phyloP scores from a whole-genome alignment of 2,329 filamentous ascomycete genomes.

The Bipolaris oryzae region DNA sequence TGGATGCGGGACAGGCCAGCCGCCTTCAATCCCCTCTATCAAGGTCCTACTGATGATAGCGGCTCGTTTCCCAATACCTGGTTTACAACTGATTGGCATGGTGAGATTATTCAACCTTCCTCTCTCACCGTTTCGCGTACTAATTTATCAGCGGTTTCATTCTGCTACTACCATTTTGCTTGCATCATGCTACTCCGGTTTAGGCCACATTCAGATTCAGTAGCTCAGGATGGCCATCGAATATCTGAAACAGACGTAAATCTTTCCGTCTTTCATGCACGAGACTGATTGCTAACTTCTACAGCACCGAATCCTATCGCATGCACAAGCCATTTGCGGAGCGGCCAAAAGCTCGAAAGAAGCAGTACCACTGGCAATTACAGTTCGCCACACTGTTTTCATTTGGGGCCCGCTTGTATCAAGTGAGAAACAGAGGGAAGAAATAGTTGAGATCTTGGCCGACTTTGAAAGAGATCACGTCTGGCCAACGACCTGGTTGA shows the following conservation, averaged over 20 bases:
- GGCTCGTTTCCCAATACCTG: slow-evolving; percentile 33
- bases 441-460: slow-evolving; percentile 31
- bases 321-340: slow-evolving; percentile 37
- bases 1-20: slow-evolving; percentile 33
- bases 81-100: slow-evolving; percentile 44
- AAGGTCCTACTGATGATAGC: slow-evolving; percentile 17
- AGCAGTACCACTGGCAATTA: slow-evolving; percentile 31
- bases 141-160: slow-evolving; percentile 27
- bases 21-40: slow-evolving; percentile 40
- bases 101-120: slow-evolving; percentile 16
- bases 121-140: not conserved
- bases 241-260: slow-evolving; percentile 32
- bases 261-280: not conserved
- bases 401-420: slow-evolving; percentile 35
- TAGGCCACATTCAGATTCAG: slow-evolving; percentile 38
- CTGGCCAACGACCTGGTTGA: slow-evolving; percentile 44
- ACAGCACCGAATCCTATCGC: slow-evolving; percentile 30
- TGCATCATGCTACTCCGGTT: slow-evolving; percentile 40
- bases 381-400: slow-evolving; percentile 36
- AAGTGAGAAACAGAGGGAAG: slow-evolving; percentile 24
- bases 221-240: slow-evolving; percentile 27
- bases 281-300: slow-evolving; percentile 3
- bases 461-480: slow-evolving; percentile 31
- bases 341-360: slow-evolving; percentile 34
- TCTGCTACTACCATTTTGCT: slow-evolving; percentile 37